Evolutionary conservation across 129 eudicot species (phyloP).

Genomic region (Lonicera japonica): DNA sequence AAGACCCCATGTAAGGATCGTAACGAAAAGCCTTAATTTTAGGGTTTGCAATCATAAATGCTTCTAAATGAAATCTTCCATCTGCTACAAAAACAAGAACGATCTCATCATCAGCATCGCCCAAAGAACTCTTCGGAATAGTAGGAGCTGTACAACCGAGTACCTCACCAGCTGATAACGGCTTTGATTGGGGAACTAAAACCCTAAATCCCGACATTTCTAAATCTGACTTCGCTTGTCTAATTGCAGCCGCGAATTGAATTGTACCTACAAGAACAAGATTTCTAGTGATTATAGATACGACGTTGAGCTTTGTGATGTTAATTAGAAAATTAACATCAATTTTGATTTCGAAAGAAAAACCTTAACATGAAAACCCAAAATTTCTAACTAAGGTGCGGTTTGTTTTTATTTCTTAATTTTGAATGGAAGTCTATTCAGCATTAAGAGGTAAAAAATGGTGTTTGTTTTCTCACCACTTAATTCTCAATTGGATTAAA

Average conservation of each 20-base stretch:
- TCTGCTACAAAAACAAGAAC: slow-evolving; percentile 86
- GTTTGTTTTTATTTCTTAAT: too few relatives aligned
- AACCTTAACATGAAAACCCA: slow-evolving; percentile 71
- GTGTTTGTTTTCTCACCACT: too few relatives aligned
- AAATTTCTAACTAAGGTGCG: slow-evolving; percentile 29
- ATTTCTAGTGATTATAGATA: neutral
- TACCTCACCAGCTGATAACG: slow-evolving; percentile 93
- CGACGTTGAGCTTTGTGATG: neutral
- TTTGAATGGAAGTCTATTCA: too few relatives aligned
- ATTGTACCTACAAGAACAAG: slow-evolving; percentile 75
- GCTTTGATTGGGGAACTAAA: slow-evolving; percentile 80
- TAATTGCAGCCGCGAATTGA: slow-evolving; percentile 67
- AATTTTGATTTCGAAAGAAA: slow-evolving; percentile 80
- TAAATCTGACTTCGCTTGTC: slow-evolving; percentile 66
- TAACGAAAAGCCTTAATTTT: slow-evolving; percentile 65
- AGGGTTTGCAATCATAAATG: slow-evolving; percentile 93
- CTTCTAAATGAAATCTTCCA: slow-evolving; percentile 95
- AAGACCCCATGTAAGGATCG: slow-evolving; percentile 75
- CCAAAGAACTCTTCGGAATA: slow-evolving; percentile 11
- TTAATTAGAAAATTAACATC: too few relatives aligned
- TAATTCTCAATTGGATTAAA: too few relatives aligned
- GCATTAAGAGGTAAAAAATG: too few relatives aligned
- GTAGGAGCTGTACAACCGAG: slow-evolving; percentile 88
- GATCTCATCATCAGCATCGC: slow-evolving; percentile 23
- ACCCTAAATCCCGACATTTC: slow-evolving; percentile 72